Conservation (phyloP, 2,329 filamentous ascomycete species). For the Zalaria sp. region DNA sequence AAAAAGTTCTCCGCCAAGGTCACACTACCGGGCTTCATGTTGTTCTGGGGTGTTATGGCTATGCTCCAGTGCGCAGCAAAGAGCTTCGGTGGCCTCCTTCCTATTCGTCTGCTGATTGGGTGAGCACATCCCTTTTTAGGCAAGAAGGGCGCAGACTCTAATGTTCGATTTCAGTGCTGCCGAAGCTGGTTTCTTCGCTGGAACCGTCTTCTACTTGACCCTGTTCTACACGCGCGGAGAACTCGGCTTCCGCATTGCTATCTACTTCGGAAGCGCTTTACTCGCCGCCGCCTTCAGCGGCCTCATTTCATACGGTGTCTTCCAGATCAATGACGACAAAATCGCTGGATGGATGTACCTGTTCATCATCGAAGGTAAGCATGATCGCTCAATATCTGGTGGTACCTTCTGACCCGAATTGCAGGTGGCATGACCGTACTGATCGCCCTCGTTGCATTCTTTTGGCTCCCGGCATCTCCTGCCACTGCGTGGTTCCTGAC, state of each 20-base stretch:
- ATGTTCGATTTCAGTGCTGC: no score
- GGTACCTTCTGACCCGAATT: no score
- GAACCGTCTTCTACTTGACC: slow-evolving; percentile 39
- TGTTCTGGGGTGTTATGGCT: slow-evolving; percentile 34
- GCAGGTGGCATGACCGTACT: slow-evolving; percentile 3
- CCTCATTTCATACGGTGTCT: slow-evolving; percentile 26
- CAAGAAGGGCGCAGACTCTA: no score
- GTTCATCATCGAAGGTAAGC: slow-evolving; percentile 26
- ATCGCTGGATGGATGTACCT: slow-evolving; percentile 34
- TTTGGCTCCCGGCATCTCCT: slow-evolving; percentile 19
- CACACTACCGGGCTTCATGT: slow-evolving; percentile 29
- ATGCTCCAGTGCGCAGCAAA: slow-evolving; percentile 34
- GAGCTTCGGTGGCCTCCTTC: slow-evolving; percentile 34
- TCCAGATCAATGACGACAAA: slow-evolving; percentile 33
- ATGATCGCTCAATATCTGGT: slow-evolving; percentile 5
- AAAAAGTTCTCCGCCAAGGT: slow-evolving; percentile 31
- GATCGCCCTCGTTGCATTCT: slow-evolving; percentile 16
- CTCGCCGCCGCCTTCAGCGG: slow-evolving; percentile 28
- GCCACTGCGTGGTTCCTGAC: slow-evolving; percentile 25
- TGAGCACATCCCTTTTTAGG: no score
- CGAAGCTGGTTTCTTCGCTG: slow-evolving; percentile 31
- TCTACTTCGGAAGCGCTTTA: slow-evolving; percentile 29
- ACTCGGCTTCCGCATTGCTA: slow-evolving; percentile 29
- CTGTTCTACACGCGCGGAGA: slow-evolving; percentile 32
- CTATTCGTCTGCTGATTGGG: slow-evolving; percentile 35